Conservation (phyloP, 2,329 filamentous ascomycete genomes). For the Ceratocystis smalleyi region DNA sequence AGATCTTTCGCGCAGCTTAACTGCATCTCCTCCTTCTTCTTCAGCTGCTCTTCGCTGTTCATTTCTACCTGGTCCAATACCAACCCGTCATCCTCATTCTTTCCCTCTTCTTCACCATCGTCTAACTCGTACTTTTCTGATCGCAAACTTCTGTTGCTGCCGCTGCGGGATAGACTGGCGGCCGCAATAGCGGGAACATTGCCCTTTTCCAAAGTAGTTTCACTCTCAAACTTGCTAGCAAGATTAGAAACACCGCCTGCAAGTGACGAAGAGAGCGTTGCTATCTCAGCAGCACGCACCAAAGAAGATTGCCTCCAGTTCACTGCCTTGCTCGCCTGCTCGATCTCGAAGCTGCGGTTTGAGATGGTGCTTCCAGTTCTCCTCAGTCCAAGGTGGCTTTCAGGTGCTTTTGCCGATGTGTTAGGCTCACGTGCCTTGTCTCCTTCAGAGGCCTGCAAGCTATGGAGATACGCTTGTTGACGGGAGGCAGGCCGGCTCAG, state of each 20-base stretch:
- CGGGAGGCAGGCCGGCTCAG: slow-evolving; percentile 9
- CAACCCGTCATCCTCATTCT: neutral
- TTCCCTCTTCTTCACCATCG: neutral
- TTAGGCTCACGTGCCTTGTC: neutral
- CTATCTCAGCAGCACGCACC: slow-evolving; percentile 17
- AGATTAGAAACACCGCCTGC: slow-evolving; percentile 24
- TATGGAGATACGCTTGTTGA: slow-evolving; percentile 7
- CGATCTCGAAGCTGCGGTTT: slow-evolving; percentile 13
- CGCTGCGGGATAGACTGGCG: neutral
- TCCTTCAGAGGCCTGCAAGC: slow-evolving; percentile 8
- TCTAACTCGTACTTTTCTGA: slow-evolving; percentile 2
- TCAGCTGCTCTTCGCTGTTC: slow-evolving; percentile 15
- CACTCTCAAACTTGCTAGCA: slow-evolving; percentile 24
- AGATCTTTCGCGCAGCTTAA: slow-evolving; percentile 13
- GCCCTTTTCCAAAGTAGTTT: neutral
- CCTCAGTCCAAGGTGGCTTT: slow-evolving; percentile 1
- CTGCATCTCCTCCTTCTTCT: slow-evolving; percentile 17
- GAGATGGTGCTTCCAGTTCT: slow-evolving; percentile 9
- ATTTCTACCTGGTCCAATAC: slow-evolving; percentile 15
- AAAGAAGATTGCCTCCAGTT: slow-evolving; percentile 11
- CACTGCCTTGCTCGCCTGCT: slow-evolving; percentile 3
- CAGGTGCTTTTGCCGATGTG: neutral
- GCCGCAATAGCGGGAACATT: neutral
- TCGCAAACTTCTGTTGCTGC: slow-evolving; percentile 3
- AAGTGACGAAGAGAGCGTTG: slow-evolving; percentile 21